phyloP scores from a whole-genome alignment of 805 yeast species.

The Saccharomycopsis schoenii region DNA sequence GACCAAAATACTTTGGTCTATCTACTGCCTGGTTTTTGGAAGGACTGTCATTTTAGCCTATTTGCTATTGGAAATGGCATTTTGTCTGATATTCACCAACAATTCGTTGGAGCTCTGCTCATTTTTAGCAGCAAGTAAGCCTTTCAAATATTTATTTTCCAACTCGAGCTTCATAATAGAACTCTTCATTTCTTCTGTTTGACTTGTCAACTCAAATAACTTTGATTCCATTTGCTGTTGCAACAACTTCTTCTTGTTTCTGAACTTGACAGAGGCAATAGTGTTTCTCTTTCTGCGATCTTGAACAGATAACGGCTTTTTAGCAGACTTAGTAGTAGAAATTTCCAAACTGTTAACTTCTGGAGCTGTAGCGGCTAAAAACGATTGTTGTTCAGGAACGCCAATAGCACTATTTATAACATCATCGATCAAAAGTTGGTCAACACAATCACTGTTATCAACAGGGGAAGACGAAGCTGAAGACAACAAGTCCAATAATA shows the following conservation, averaged over 20 bases:
- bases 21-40: too few relatives aligned
- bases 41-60: too few relatives aligned
- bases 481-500: background rate
- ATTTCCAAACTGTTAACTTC: background rate
- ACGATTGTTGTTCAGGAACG: background rate
- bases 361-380: background rate
- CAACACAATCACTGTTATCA: background rate
- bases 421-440: background rate
- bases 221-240: constrained; percentile 49
- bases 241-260: constrained; percentile 50
- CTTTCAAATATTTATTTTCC: constrained; percentile 51
- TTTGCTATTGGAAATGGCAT: constrained; percentile 15
- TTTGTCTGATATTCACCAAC: constrained; percentile 29
- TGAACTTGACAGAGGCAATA: constrained; percentile 55
- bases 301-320: constrained; percentile 7
- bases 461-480: background rate
- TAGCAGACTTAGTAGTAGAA: background rate
- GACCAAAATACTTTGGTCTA: background rate
- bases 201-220: constrained; percentile 34
- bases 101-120: constrained; percentile 32
- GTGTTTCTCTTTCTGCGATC: constrained; percentile 53
- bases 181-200: constrained; percentile 35
- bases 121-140: constrained; percentile 43
- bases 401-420: background rate
- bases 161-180: constrained; percentile 46